Percentiles rank a stretch among this genome's conserved stretches.
Conservation (phyloP, 1,284 basidiomycete genomes). For the Tilletiopsis washingtonensis region DNA sequence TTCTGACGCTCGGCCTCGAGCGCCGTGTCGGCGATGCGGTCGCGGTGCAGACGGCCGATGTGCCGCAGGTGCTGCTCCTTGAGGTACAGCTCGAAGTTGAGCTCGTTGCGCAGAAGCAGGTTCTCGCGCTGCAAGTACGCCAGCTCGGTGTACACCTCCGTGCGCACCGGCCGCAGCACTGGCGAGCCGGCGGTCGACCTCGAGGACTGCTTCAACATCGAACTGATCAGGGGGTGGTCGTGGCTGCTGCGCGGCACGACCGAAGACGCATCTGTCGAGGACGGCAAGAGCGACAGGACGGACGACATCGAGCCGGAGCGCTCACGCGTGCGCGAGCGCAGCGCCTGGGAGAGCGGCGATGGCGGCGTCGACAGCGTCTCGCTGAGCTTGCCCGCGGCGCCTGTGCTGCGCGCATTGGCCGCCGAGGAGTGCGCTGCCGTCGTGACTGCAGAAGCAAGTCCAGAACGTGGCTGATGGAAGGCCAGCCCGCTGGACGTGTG, state of each 20-base stretch:
- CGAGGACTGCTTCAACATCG: too few relatives aligned
- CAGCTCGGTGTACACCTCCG: background rate
- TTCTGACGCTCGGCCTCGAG: slow-evolving; percentile 46
- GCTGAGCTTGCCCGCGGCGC: too few relatives aligned
- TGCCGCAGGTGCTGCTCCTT: slow-evolving; percentile 46
- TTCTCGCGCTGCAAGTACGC: slow-evolving; percentile 28
- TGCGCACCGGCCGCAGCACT: background rate
- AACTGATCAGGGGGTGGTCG: too few relatives aligned
- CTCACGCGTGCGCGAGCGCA: slow-evolving; percentile 13
- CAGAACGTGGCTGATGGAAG: too few relatives aligned
- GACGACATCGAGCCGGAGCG: slow-evolving; percentile 27
- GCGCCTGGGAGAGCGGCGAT: slow-evolving; percentile 8
- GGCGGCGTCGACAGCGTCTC: background rate
- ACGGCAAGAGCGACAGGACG: slow-evolving; percentile 8
- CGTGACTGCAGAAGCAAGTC: too few relatives aligned
- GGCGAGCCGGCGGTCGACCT: background rate
- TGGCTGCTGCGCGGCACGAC: too few relatives aligned
- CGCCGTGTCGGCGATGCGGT: slow-evolving; percentile 38
- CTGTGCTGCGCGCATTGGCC: too few relatives aligned
- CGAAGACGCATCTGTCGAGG: too few relatives aligned
- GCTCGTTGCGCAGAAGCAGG: slow-evolving; percentile 36
- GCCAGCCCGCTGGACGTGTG: too few relatives aligned
- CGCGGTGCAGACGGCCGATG: slow-evolving; percentile 45
- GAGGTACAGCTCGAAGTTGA: slow-evolving; percentile 46
- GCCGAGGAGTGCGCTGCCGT: too few relatives aligned